Percentiles rank a stretch among this genome's conserved stretches.
These are phyloP conservation scores for Zymoseptoria tritici DNA, from an alignment of 2,329 filamentous ascomycete genomes.

Conservation along the genomic window DNA sequence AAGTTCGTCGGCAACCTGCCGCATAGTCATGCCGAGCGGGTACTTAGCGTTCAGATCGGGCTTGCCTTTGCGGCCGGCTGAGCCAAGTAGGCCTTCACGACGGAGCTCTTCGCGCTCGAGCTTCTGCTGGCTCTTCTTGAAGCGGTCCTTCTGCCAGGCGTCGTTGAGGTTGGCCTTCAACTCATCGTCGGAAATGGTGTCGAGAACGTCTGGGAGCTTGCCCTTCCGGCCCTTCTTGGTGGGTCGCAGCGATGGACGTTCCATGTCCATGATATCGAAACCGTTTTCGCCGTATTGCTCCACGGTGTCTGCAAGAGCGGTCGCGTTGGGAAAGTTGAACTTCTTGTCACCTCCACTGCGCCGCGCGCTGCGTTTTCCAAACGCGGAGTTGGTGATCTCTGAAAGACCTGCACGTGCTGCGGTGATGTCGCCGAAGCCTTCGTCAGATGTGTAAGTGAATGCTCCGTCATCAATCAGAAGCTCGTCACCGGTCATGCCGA, in stretches of 20 bases:
- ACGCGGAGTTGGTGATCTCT: constrained; percentile 20
- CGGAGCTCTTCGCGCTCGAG: constrained; percentile 41
- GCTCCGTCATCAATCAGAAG: constrained; percentile 44
- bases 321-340: constrained; percentile 46
- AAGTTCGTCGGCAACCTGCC: constrained; percentile 66
- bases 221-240: constrained; percentile 56
- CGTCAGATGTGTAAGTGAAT: constrained; percentile 11
- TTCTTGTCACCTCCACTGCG: constrained; percentile 20
- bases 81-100: constrained; percentile 35
- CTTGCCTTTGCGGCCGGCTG: constrained; percentile 31
- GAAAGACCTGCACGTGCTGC: constrained; percentile 26
- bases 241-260: constrained; percentile 58
- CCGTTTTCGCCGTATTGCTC: constrained; percentile 61
- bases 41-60: constrained; percentile 61
- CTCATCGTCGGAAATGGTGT: constrained; percentile 38
- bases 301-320: constrained; percentile 50
- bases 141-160: constrained; percentile 39
- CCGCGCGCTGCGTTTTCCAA: constrained; percentile 17
- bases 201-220: constrained; percentile 30
- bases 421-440: constrained; percentile 24
- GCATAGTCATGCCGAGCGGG: constrained; percentile 60
- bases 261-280: constrained; percentile 81
- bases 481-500: constrained; percentile 55
- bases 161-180: constrained; percentile 34
- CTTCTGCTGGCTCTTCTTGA: constrained; percentile 42